Percentiles rank a stretch among this genome's conserved stretches.
Evolutionary conservation across 2,329 filamentous ascomycete genomes (phyloP).

Genomic region (Alternaria gaisen): DNA sequence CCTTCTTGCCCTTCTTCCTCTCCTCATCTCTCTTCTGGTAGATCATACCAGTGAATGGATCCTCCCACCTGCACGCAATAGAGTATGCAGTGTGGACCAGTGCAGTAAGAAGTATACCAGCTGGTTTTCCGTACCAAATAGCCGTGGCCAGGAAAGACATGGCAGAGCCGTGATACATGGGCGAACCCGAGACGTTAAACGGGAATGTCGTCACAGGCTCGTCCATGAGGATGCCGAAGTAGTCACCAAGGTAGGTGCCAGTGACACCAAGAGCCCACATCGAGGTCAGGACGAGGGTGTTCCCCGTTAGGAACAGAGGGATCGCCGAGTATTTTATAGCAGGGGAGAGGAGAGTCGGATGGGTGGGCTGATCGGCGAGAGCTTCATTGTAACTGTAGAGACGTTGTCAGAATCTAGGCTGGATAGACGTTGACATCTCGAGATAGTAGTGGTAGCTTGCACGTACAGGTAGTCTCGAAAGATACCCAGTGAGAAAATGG

Average conservation of each 20-base stretch:
- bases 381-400: slow-evolving; percentile 79
- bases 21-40: slow-evolving; percentile 82
- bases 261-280: slow-evolving; percentile 94
- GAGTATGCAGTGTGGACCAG: slow-evolving; percentile 82
- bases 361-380: slow-evolving; percentile 76
- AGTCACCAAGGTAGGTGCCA: slow-evolving; percentile 96
- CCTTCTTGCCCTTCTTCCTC: slow-evolving; percentile 53
- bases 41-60: slow-evolving; percentile 92
- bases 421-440: background rate
- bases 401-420: slow-evolving; percentile 1
- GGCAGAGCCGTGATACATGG: slow-evolving; percentile 97
- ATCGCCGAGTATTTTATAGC: slow-evolving; percentile 71
- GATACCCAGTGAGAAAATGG: slow-evolving; percentile 92
- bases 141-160: slow-evolving; percentile 91
- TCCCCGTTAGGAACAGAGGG: slow-evolving; percentile 76
- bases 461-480: slow-evolving; percentile 73
- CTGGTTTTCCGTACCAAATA: slow-evolving; percentile 84
- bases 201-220: slow-evolving; percentile 93
- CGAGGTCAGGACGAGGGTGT: slow-evolving; percentile 84
- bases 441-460: slow-evolving; percentile 2
- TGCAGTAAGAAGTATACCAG: slow-evolving; percentile 78
- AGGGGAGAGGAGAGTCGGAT: slow-evolving; percentile 73
- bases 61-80: slow-evolving; percentile 84
- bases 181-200: slow-evolving; percentile 88
- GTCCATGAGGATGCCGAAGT: slow-evolving; percentile 98